A percentile compares a stretch with the other conserved stretches of the same genome.
Conservation (phyloP, 2,329 filamentous ascomycete genomes). For the Paracoccidioides lutzii region DNA sequence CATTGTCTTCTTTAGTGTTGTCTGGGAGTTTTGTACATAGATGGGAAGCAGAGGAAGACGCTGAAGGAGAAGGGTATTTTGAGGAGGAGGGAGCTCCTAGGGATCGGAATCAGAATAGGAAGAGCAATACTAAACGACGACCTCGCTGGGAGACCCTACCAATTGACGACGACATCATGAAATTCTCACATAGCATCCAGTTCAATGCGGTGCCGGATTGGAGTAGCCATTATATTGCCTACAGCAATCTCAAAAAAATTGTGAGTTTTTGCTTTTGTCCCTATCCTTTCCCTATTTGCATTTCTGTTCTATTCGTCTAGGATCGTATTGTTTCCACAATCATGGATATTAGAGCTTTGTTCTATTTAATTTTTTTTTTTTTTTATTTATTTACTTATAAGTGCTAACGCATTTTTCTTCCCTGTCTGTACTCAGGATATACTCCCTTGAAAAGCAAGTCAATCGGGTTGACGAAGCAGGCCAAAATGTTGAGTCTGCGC, state of each 20-base stretch:
- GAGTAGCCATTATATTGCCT: conserved; percentile 95
- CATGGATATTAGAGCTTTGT: background rate
- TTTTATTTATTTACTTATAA: background rate
- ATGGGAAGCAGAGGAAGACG: background rate
- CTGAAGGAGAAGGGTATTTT: background rate
- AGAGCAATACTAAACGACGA: background rate
- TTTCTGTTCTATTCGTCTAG: background rate
- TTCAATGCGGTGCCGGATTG: conserved; percentile 99
- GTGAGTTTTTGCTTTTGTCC: conserved; percentile 39
- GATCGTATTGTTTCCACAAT: background rate
- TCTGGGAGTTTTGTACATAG: background rate
- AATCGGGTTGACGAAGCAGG: conserved; percentile 45
- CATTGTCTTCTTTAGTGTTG: no score
- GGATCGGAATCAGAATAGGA: conserved; percentile 1
- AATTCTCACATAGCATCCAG: conserved; percentile 98
- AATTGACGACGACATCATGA: conserved; percentile 73
- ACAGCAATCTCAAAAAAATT: conserved; percentile 98
- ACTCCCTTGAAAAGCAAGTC: conserved; percentile 77
- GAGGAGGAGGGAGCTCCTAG: background rate
- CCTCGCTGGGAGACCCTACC: conserved; percentile 28
- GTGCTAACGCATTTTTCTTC: background rate
- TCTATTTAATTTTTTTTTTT: no score
- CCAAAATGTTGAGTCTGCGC: conserved; percentile 69
- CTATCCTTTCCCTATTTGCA: background rate
- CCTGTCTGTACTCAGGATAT: conserved; percentile 53